phyloP scores from a whole-genome alignment of 106 monocot species.

The Phalaenopsis aphrodite region DNA sequence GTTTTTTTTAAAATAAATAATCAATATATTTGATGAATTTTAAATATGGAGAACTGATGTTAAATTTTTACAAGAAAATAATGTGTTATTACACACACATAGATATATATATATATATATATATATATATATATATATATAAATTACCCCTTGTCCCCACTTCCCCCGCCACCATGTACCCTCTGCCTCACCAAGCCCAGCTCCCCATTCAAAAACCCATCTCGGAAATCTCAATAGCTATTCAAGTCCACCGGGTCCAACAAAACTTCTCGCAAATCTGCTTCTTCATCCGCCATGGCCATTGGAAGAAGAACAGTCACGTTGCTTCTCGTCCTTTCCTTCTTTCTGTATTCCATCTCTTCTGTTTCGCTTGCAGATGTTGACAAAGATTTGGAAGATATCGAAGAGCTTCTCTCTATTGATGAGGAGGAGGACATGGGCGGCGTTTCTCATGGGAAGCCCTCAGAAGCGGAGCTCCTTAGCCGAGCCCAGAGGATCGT shows the following conservation, averaged over 20 bases:
- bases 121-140: too few relatives aligned
- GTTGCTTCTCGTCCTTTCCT: constrained; percentile 11
- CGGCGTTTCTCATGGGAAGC: neutral
- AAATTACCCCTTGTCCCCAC: too few relatives aligned
- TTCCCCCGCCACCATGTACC: neutral
- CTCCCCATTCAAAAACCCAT: too few relatives aligned
- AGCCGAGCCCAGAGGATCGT: constrained; percentile 69
- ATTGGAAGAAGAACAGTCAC: constrained; percentile 4
- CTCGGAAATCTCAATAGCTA: neutral
- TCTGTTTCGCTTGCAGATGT: neutral
- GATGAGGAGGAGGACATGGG: constrained; percentile 66
- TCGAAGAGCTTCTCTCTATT: constrained; percentile 72
- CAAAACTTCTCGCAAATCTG: neutral
- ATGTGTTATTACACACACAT: too few relatives aligned
- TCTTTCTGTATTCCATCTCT: constrained; percentile 7
- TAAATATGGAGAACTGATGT: too few relatives aligned
- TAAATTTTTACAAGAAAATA: too few relatives aligned
- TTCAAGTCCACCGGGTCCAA: neutral
- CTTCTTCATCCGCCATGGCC: neutral
- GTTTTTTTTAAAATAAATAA: too few relatives aligned
- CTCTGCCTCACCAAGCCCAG: neutral
- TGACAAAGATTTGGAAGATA: constrained; percentile 49
- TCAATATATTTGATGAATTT: too few relatives aligned
- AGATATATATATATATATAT: too few relatives aligned
- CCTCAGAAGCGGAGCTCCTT: constrained; percentile 42